These are phyloP conservation scores for Cladophialophora immunda DNA, from an alignment of 2,329 filamentous ascomycete species.

Conservation along the genomic window DNA sequence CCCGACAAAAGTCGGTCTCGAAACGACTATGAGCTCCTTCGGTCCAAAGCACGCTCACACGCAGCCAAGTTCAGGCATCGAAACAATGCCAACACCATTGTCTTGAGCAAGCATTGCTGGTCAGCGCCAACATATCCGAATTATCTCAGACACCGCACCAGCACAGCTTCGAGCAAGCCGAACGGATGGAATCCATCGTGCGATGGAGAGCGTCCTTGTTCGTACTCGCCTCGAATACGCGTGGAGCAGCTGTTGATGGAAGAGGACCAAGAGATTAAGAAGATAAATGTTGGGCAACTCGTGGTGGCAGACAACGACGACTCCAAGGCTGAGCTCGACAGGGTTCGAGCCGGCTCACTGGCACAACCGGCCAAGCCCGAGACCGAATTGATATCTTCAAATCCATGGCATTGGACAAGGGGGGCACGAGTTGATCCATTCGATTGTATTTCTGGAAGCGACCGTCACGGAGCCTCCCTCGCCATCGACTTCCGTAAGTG, in stretches of 20 bases:
- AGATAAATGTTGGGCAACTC: background rate
- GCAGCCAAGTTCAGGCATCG: slow-evolving; percentile 9
- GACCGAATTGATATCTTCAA: background rate
- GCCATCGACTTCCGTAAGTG: slow-evolving; percentile 11
- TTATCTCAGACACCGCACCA: background rate
- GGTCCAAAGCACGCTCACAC: slow-evolving; percentile 12
- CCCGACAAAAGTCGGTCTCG: slow-evolving; percentile 1
- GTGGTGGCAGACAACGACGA: background rate
- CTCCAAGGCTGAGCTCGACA: background rate
- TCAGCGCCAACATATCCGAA: background rate
- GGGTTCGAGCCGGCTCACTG: background rate
- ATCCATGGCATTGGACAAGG: slow-evolving; percentile 10
- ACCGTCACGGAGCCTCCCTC: background rate
- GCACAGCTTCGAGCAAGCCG: background rate
- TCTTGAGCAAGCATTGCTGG: slow-evolving; percentile 2
- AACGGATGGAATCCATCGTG: background rate
- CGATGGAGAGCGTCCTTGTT: background rate
- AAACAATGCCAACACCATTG: slow-evolving; percentile 8
- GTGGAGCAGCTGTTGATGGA: background rate
- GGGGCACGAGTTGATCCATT: slow-evolving; percentile 11
- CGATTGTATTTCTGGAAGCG: slow-evolving; percentile 7
- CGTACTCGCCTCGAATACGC: background rate
- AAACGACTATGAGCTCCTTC: slow-evolving; percentile 6
- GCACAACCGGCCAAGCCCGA: background rate
- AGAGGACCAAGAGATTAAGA: background rate